Conservation (phyloP, 768 basidiomycete species). For the Megacollybia marginata region DNA sequence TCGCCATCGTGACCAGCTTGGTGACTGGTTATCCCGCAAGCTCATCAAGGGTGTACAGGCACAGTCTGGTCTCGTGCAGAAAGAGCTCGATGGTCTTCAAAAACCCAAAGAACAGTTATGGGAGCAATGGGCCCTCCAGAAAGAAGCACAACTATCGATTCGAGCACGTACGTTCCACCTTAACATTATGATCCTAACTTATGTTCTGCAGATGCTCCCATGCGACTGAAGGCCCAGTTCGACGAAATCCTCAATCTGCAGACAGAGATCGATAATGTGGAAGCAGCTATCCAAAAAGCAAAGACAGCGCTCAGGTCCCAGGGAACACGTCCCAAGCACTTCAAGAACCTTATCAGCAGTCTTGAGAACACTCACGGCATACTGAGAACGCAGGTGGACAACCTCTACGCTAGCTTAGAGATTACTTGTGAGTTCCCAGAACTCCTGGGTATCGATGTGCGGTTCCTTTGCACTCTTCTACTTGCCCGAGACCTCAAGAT, state of each 20-base stretch:
- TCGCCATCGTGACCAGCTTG: background rate
- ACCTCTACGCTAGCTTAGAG: background rate
- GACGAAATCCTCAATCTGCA: background rate
- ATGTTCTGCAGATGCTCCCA: background rate
- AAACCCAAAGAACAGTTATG: background rate
- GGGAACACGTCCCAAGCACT: background rate
- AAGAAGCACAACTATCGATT: constrained; percentile 1
- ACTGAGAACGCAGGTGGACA: background rate
- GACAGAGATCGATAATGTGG: background rate
- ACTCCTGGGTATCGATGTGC: background rate
- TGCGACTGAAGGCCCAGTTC: background rate
- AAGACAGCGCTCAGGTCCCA: background rate
- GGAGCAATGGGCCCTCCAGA: constrained; percentile 4
- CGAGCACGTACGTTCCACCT: constrained; percentile 1
- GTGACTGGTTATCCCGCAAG: background rate
- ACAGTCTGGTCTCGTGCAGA: background rate
- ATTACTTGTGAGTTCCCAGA: background rate
- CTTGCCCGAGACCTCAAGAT: constrained; percentile 6
- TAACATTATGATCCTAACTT: background rate
- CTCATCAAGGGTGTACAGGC: background rate
- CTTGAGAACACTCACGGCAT: background rate
- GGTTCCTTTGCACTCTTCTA: constrained; percentile 4
- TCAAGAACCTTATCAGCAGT: background rate
- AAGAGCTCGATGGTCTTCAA: background rate
- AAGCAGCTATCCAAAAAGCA: background rate